These are phyloP conservation scores for Acanthamoeba triangularis DNA, from an alignment of 208 protist species.

Conservation along the genomic window DNA sequence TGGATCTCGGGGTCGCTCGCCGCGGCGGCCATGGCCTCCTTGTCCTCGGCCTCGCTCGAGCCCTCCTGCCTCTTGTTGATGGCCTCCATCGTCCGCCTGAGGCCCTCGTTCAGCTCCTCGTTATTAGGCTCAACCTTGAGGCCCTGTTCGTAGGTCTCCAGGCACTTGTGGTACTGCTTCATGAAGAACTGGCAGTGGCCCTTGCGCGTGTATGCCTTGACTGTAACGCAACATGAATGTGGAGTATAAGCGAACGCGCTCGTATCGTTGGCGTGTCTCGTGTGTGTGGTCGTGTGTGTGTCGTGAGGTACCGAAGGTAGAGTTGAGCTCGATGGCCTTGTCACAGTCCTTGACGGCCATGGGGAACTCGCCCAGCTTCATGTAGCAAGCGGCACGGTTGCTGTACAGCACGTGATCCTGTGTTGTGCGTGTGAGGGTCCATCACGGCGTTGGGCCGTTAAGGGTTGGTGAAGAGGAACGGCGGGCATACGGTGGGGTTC, in stretches of 20 bases:
- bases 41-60: conserved; percentile 86
- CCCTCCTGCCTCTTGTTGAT: conserved; percentile 90
- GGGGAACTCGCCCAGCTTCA: conserved; percentile 97
- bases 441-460: not conserved
- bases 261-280: not conserved
- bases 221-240: conserved; percentile 78
- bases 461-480: no score
- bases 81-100: conserved; percentile 79
- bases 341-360: conserved; percentile 97
- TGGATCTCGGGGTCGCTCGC: conserved; percentile 97
- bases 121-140: conserved; percentile 95
- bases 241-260: not conserved
- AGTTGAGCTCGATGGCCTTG: conserved; percentile 96
- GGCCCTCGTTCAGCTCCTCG: conserved; percentile 85
- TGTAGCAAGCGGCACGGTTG: conserved; percentile 94
- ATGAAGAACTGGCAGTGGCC: conserved; percentile 95
- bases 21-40: conserved; percentile 94
- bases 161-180: conserved; percentile 97
- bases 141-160: conserved; percentile 97
- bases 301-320: conserved; percentile 91
- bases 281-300: no score
- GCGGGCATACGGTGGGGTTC: conserved; percentile 90
- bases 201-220: conserved; percentile 95
- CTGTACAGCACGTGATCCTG: conserved; percentile 90
- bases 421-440: not conserved